Conservation (phyloP, 2,329 filamentous ascomycete species). For the Helicocarpus griseus region DNA sequence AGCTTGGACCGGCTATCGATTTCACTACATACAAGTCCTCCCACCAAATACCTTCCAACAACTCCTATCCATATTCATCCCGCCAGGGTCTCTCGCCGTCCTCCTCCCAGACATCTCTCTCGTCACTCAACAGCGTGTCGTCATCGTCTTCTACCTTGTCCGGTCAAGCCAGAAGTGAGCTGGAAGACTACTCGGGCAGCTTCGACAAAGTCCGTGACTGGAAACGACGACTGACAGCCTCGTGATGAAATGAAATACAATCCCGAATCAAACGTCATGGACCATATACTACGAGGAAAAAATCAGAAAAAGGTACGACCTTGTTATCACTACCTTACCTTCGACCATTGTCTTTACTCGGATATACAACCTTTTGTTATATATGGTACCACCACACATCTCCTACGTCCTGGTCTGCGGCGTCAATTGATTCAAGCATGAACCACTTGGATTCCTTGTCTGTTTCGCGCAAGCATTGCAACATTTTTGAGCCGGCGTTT, state of each 20-base stretch:
- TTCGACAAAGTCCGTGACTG: conserved; percentile 68
- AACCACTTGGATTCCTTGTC: not conserved
- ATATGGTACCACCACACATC: not conserved
- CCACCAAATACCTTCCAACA: conserved; percentile 20
- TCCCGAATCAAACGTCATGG: not conserved
- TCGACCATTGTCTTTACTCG: not conserved
- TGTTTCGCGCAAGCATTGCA: not conserved
- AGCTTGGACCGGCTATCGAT: conserved; percentile 65
- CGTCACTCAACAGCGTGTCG: conserved; percentile 60
- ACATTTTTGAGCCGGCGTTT: conserved; percentile 4
- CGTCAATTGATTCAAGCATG: not conserved
- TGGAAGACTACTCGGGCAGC: conserved; percentile 75
- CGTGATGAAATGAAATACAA: conserved; percentile 8
- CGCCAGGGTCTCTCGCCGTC: conserved; percentile 41
- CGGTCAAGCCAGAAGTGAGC: conserved; percentile 65
- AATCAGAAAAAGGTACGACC: not conserved
- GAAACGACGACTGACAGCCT: conserved; percentile 30
- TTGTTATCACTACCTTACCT: not conserved
- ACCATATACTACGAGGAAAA: not conserved
- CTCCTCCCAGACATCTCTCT: conserved; percentile 75
- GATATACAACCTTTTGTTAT: not conserved
- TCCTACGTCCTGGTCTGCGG: not conserved
- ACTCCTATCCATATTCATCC: conserved; percentile 2
- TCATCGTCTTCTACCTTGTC: conserved; percentile 54
- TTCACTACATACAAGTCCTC: conserved; percentile 54